Base-by-base conservation (phyloP, 2,329 filamentous ascomycete genomes). In the Tolypocladium album region DNA sequence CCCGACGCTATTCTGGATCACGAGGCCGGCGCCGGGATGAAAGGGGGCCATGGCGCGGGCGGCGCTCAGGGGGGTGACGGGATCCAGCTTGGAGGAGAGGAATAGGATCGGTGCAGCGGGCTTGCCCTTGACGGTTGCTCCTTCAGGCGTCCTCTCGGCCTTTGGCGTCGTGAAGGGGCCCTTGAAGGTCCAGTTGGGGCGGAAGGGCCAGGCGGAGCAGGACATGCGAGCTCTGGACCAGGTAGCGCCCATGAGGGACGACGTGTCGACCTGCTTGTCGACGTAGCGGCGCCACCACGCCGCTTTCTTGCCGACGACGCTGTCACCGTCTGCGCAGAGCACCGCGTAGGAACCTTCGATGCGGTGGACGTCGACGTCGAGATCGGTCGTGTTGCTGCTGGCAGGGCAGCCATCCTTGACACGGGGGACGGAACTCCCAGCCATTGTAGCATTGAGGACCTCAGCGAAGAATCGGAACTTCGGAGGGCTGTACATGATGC, bases 71-170 rank as follows among this genome's bases (percentile, higher is more conserved):
- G 79, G 79, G 34, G 79, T 81, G 15, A 79, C 75, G 15, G 79
- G 79, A 59, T 81, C 78, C 9, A 75, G 70, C 7, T 69, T 62
- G 59, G 75, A 76, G 13, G 73, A 71, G 4, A 80, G 62, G 65
- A 79, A 79, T 34, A 81, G 65, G 34, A 80, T 61, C 4, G 79
- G 78, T 4, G 74, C 74, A 0, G 68, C 67, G 0, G 78, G 78
- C 45, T 64, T 69, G 9, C 68, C 74, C 15, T 63, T 62, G 2
- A 63, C 60, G 2, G 47, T 15, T 4, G 42, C n/a, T 20, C 59
- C 57, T 2, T 8, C 11, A 20, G 66, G n/a, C 34, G 63, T 42
- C 11, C 71, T 56, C 20, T 68, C 63, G 3, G 66, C 43, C 38
- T 61, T 17, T 1, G 71, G 71, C 1, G 69, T 69, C 6, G 64